Evolutionary conservation across 176 grass and related monocot genomes (phyloP), one percentile per base, ranked within the genome.

Genomic region (Musa troglodytarum): DNA sequence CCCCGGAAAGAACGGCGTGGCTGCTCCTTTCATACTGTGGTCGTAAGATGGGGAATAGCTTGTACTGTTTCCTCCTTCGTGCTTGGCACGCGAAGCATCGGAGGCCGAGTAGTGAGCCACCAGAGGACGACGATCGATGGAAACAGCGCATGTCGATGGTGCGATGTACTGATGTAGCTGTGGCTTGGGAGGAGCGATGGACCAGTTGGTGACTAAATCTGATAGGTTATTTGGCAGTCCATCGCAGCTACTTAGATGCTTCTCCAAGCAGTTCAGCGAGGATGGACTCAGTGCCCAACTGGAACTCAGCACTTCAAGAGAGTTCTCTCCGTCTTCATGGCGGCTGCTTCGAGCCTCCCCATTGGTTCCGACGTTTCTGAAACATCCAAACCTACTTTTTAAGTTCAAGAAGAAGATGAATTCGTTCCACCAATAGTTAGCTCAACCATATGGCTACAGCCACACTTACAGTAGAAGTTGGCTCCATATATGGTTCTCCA

Each of bases 141-240:
- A 62, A n/a, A 62, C 57, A n/a, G 17, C 20, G 57, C 57, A 62
- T 62, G 57, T n/a, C 20, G 57, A 62, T 17, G 57, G 57, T 7
- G 57, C 13, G 12, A 62, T 15, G 20, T 62, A n/a, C 17, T 15
- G 57, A 19, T 62, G 17, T 15, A 62, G 57, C 57, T 62, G 57
- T 8, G 57, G 14, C 1, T 34, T 49, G 6, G 65, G 65, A 11
- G 28, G 65, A 26, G 65, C 28, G 12, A 68, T 68, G 65, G 65
- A 68, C 65, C 65, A 68, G 65, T 68, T 68, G 65, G 24, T 16
- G 11, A 68, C 15, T 3, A 68, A 25, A 68, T 67, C 57, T n/a
- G 57, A 62, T 2, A 62, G 20, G 20, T 62, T 62, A 17, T 15
- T 62, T 17, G 17, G 15, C 57, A 43, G 34, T 43, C 4, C 34